A percentile compares a stretch with the other conserved stretches of the same genome.
phyloP scores from a whole-genome alignment of 116 monocot species.

The Papilionanthe hybrid region DNA sequence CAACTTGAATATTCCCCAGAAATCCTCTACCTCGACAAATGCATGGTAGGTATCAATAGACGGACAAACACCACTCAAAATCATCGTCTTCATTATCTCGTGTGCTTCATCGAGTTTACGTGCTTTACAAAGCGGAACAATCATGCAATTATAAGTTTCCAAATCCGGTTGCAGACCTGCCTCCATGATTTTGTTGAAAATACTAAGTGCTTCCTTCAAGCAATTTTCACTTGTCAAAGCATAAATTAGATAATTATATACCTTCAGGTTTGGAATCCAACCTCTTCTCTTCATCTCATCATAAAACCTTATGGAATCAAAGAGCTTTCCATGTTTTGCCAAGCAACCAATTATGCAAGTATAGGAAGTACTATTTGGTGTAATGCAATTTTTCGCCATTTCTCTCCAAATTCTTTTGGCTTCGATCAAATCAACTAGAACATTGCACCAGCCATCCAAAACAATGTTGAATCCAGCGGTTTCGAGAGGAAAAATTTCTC shows the following conservation, averaged over 20 bases:
- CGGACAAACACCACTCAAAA: constrained; percentile 41
- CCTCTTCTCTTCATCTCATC: constrained; percentile 87
- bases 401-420: constrained; percentile 93
- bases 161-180: constrained; percentile 43
- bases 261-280: constrained; percentile 46
- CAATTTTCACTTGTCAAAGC: constrained; percentile 60
- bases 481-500: constrained; percentile 61
- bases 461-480: constrained; percentile 75
- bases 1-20: constrained; percentile 42
- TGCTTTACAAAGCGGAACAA: constrained; percentile 71
- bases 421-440: constrained; percentile 53
- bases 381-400: constrained; percentile 76
- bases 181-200: constrained; percentile 47
- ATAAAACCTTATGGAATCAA: constrained; percentile 65
- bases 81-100: constrained; percentile 52
- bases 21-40: constrained; percentile 45
- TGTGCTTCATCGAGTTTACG: constrained; percentile 64
- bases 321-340: constrained; percentile 68
- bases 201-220: constrained; percentile 47
- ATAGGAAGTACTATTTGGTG: constrained; percentile 73
- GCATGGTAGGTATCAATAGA: constrained; percentile 61
- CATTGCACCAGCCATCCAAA: constrained; percentile 71
- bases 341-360: constrained; percentile 65
- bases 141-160: constrained; percentile 64
- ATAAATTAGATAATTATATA: constrained; percentile 73